A percentile compares a stretch with the other conserved stretches of the same genome.
These are phyloP conservation scores for Thalassiosira mediterranea DNA, from an alignment of 352 stramenopile genomes.

Conservation along the genomic window DNA sequence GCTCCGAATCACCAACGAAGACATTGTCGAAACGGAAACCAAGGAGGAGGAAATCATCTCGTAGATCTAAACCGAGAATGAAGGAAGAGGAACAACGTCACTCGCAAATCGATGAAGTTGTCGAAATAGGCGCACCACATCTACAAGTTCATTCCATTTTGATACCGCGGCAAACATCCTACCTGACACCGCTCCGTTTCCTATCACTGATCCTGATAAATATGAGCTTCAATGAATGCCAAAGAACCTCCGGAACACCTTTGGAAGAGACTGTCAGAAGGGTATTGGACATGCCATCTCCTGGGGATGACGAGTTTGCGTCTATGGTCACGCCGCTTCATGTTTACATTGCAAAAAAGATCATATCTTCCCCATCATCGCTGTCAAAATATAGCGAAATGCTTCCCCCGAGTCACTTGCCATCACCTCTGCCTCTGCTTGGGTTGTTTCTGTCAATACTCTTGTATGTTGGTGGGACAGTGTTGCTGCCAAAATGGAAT, in stretches of 20 bases:
- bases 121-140: too few relatives aligned
- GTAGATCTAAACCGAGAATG: too few relatives aligned
- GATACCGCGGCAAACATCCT: slow-evolving; percentile 37
- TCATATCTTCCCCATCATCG: slow-evolving; percentile 4
- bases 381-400: too few relatives aligned
- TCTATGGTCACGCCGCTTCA: slow-evolving; percentile 45
- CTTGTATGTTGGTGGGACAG: slow-evolving; percentile 37
- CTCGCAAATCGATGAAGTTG: too few relatives aligned
- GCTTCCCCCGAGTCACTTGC: slow-evolving; percentile 55
- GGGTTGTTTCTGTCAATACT: slow-evolving; percentile 46
- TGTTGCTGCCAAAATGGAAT: slow-evolving; percentile 65
- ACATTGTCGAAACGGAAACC: too few relatives aligned
- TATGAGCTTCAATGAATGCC: slow-evolving; percentile 29
- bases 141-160: slow-evolving; percentile 39
- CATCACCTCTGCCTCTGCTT: slow-evolving; percentile 51
- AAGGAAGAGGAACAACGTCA: too few relatives aligned
- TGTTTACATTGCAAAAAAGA: slow-evolving; percentile 41
- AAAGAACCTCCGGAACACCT: slow-evolving; percentile 35
- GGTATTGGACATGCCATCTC: slow-evolving; percentile 23
- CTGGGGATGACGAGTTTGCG: background rate
- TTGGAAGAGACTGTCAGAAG: slow-evolving; percentile 36
- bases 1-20: too few relatives aligned
- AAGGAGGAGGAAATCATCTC: too few relatives aligned
- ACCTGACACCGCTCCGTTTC: slow-evolving; percentile 28
- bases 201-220: slow-evolving; percentile 43